Percentiles rank a stretch among this genome's conserved stretches.
These are phyloP conservation scores for Erodium maritimum DNA, from an alignment of 345 rosid species.

Conservation along the genomic window DNA sequence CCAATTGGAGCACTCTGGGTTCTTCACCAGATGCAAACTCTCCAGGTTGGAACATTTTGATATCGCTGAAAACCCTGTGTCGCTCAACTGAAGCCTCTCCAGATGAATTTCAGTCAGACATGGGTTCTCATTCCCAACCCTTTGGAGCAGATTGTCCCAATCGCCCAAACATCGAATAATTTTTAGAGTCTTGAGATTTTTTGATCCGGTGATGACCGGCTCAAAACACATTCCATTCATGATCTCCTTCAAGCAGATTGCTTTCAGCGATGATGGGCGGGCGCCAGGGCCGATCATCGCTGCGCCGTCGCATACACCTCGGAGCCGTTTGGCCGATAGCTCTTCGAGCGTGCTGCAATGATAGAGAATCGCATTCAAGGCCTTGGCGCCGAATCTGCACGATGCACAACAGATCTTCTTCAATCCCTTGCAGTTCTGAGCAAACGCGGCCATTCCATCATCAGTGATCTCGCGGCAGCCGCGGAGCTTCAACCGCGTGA, in stretches of 20 bases:
- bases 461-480: conserved; percentile 82
- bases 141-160: conserved; percentile 59
- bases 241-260: conserved; percentile 69
- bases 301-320: conserved; percentile 39
- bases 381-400: conserved; percentile 69
- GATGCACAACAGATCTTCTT: conserved; percentile 74
- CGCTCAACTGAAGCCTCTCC: conserved; percentile 74
- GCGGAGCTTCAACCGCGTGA: conserved; percentile 81
- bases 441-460: conserved; percentile 51
- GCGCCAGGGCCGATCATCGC: conserved; percentile 27
- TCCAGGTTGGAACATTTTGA: conserved; percentile 52
- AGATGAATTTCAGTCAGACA: conserved; percentile 48
- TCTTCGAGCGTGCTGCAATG: conserved; percentile 50
- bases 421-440: conserved; percentile 37
- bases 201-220: conserved; percentile 36
- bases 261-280: conserved; percentile 34
- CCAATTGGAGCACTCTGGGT: conserved; percentile 59
- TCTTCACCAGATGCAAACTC: conserved; percentile 59
- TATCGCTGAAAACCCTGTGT: conserved; percentile 42
- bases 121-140: conserved; percentile 25
- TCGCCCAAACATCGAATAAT: conserved; percentile 69
- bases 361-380: conserved; percentile 52
- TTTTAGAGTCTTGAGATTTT: conserved; percentile 45
- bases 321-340: conserved; percentile 49
- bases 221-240: conserved; percentile 65